phyloP scores from a whole-genome alignment of 2,329 filamentous ascomycete genomes.

The Colletotrichum eremochloae region DNA sequence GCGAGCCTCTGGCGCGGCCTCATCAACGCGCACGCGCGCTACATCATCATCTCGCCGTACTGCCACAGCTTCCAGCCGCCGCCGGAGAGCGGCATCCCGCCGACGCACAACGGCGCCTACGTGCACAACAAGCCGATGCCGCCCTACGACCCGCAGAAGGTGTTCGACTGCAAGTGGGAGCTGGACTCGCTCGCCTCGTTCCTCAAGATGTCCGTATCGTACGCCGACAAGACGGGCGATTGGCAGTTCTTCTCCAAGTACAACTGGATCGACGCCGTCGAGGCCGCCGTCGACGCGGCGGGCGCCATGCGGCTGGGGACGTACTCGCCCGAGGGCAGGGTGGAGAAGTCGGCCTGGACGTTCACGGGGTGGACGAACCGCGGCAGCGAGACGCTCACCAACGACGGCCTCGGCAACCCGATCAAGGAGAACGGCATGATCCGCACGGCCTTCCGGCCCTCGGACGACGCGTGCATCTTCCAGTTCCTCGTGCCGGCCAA shows the following conservation, averaged over 20 bases:
- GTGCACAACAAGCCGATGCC: slow-evolving; percentile 73
- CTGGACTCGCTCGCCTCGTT: slow-evolving; percentile 90
- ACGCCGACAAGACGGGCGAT: slow-evolving; percentile 78
- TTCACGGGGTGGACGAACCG: slow-evolving; percentile 81
- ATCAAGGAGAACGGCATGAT: slow-evolving; percentile 86
- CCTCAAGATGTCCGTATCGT: slow-evolving; percentile 83
- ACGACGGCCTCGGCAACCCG: slow-evolving; percentile 84
- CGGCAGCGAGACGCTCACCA: slow-evolving; percentile 84
- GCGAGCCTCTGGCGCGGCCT: slow-evolving; percentile 77
- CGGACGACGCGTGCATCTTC: slow-evolving; percentile 85
- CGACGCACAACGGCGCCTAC: slow-evolving; percentile 69
- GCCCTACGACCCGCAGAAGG: slow-evolving; percentile 72
- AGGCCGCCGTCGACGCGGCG: slow-evolving; percentile 77
- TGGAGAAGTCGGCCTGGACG: slow-evolving; percentile 76
- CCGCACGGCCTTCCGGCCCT: slow-evolving; percentile 87
- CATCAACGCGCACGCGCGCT: slow-evolving; percentile 79
- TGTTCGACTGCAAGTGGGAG: slow-evolving; percentile 94
- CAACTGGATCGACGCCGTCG: slow-evolving; percentile 80
- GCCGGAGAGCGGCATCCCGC: slow-evolving; percentile 75
- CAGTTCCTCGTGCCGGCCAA: slow-evolving; percentile 93
- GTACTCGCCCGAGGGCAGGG: slow-evolving; percentile 70
- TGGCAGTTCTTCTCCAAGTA: slow-evolving; percentile 77
- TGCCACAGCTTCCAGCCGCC: slow-evolving; percentile 95
- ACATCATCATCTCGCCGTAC: slow-evolving; percentile 78
- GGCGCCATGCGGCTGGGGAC: slow-evolving; percentile 80